These are phyloP conservation scores for Microcos paniculata DNA, from an alignment of 345 rosid genomes.

Conservation along the genomic window DNA sequence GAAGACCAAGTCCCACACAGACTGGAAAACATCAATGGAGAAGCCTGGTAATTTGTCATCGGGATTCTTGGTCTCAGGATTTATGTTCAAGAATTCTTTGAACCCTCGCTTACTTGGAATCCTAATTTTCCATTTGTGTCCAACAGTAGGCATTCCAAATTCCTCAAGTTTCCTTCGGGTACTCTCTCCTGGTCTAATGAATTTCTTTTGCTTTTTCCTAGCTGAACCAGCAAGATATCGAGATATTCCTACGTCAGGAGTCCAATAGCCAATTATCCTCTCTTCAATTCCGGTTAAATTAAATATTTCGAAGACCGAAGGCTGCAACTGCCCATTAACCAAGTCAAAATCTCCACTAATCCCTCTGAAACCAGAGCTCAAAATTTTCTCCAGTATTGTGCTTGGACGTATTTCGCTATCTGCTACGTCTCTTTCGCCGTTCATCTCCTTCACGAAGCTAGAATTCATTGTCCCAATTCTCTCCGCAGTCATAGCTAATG, in stretches of 20 bases:
- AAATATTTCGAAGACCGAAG: slow-evolving; percentile 26
- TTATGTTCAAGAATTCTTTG: slow-evolving; percentile 30
- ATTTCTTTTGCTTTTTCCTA: not conserved
- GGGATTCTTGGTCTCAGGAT: not conserved
- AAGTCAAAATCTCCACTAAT: slow-evolving; percentile 28
- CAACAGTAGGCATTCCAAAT: slow-evolving; percentile 26
- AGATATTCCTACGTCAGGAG: not conserved
- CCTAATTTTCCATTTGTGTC: slow-evolving; percentile 22
- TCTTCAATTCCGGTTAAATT: slow-evolving; percentile 23
- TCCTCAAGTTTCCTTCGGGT: not conserved
- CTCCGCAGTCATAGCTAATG: slow-evolving; percentile 18
- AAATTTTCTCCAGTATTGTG: slow-evolving; percentile 10
- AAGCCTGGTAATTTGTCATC: slow-evolving; percentile 14
- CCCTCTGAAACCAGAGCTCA: slow-evolving; percentile 21
- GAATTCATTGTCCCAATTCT: not conserved
- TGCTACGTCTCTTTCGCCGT: not conserved
- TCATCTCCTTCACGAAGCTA: not conserved
- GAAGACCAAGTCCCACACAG: slow-evolving; percentile 17
- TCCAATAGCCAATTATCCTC: slow-evolving; percentile 35
- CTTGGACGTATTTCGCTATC: slow-evolving; percentile 12
- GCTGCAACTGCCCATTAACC: slow-evolving; percentile 24
- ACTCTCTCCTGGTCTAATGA: slow-evolving; percentile 27
- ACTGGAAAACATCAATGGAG: slow-evolving; percentile 37
- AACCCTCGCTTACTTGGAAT: slow-evolving; percentile 35
- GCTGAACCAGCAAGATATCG: not conserved